These are phyloP conservation scores for Cylindrotheca closterium DNA, from an alignment of 108 stramenopile genomes.

Conservation along the genomic window DNA sequence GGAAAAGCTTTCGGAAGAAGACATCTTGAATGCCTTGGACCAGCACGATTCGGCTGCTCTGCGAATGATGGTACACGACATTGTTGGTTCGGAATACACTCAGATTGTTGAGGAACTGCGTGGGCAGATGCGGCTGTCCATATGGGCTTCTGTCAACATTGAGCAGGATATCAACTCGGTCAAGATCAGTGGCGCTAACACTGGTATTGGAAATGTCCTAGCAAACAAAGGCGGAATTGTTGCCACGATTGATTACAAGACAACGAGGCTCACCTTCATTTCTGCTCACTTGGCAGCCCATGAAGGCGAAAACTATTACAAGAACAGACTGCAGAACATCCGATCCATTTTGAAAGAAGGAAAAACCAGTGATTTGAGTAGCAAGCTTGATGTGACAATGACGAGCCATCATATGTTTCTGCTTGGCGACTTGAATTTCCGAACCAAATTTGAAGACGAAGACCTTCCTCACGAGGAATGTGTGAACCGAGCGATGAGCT, in stretches of 20 bases:
- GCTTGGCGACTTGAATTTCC: conserved; percentile 57
- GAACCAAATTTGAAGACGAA: conserved; percentile 24
- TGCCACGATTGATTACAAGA: conserved; percentile 30
- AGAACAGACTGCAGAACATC: conserved; percentile 26
- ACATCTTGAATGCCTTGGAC: conserved; percentile 13
- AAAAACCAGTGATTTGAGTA: conserved; percentile 23
- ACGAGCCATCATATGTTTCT: conserved; percentile 47
- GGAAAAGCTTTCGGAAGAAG: conserved; percentile 14
- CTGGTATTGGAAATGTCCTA: conserved; percentile 41
- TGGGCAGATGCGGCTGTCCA: conserved; percentile 49
- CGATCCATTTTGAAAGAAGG: conserved; percentile 31
- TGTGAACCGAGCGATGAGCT: conserved; percentile 19
- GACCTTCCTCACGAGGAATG: conserved; percentile 34
- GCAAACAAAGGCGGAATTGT: conserved; percentile 57
- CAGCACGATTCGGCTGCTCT: conserved; percentile 12
- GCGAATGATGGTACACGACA: conserved; percentile 18
- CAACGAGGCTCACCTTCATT: conserved; percentile 36
- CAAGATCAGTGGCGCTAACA: conserved; percentile 33
- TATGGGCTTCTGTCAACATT: conserved; percentile 27
- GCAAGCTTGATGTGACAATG: conserved; percentile 43
- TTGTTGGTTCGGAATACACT: conserved; percentile 16
- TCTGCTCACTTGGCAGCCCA: conserved; percentile 48
- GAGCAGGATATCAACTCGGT: conserved; percentile 20
- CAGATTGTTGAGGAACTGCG: conserved; percentile 26
- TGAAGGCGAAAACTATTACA: conserved; percentile 38